These are phyloP conservation scores for Amaranthus cruentus DNA, from an alignment of 148 eudicot species.

Conservation along the genomic window DNA sequence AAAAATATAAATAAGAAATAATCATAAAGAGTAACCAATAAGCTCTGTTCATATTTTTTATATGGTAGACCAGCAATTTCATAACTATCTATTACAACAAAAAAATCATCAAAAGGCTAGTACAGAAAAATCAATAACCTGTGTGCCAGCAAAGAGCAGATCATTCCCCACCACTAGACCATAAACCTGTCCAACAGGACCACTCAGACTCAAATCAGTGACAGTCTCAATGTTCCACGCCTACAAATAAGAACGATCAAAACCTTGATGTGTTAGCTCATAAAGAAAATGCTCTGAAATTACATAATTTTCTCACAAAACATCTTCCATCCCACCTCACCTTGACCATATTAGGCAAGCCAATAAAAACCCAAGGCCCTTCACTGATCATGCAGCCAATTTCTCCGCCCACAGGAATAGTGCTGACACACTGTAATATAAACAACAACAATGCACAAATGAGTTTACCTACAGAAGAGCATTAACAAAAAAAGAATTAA, in stretches of 20 bases:
- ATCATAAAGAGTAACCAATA: not conserved
- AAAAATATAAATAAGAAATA: too few relatives aligned
- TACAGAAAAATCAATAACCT: slow-evolving; percentile 39
- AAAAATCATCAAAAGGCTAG: not conserved
- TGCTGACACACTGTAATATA: slow-evolving; percentile 53
- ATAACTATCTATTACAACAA: not conserved
- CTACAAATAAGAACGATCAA: slow-evolving; percentile 32
- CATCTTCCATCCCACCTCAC: slow-evolving; percentile 38
- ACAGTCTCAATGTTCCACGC: slow-evolving; percentile 85
- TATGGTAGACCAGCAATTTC: not conserved
- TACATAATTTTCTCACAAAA: not conserved
- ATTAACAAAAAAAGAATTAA: not conserved
- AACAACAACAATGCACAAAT: slow-evolving; percentile 7
- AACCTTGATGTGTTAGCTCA: not conserved
- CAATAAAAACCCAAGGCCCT: slow-evolving; percentile 98
- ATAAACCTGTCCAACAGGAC: slow-evolving; percentile 95
- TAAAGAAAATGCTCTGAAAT: not conserved
- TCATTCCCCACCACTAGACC: slow-evolving; percentile 82
- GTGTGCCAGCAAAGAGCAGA: slow-evolving; percentile 82
- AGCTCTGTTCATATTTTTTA: not conserved
- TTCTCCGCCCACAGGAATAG: slow-evolving; percentile 67
- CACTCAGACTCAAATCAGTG: slow-evolving; percentile 64
- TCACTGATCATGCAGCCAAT: slow-evolving; percentile 91
- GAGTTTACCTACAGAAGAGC: not conserved
- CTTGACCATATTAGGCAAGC: slow-evolving; percentile 84